A percentile compares a stretch with the other conserved stretches of the same genome.
Evolutionary conservation across 768 basidiomycete species (phyloP).

Genomic region (Mrakia blollopis): DNA sequence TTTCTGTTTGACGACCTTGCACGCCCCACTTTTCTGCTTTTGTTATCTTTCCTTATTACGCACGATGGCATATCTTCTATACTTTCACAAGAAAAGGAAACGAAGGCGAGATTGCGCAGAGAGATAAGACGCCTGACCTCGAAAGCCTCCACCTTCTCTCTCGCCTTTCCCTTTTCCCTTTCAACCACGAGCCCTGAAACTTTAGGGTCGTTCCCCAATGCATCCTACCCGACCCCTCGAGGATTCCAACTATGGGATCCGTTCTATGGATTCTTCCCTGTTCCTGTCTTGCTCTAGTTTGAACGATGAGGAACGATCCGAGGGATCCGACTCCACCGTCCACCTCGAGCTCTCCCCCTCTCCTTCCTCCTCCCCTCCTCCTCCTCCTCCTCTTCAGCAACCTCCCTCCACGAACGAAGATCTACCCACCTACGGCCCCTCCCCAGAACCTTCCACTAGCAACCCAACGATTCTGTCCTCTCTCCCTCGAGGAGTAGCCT

Average conservation of each 20-base stretch:
- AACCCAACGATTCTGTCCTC: background rate
- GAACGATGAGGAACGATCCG: background rate
- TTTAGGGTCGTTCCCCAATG: background rate
- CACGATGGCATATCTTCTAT: no score
- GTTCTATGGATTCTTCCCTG: constrained; percentile 7
- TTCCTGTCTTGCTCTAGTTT: no score
- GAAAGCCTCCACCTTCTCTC: no score
- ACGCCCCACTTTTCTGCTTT: no score
- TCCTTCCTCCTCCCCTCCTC: background rate
- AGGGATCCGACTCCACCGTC: background rate
- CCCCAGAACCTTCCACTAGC: background rate
- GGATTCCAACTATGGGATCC: constrained; percentile 15
- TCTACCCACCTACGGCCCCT: background rate
- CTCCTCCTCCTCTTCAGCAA: background rate
- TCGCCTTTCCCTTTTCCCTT: background rate
- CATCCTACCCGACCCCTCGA: background rate
- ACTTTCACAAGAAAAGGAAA: no score
- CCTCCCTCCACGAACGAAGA: background rate
- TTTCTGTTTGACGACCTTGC: background rate
- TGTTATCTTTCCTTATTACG: no score
- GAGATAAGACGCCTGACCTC: no score
- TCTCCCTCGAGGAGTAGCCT: background rate
- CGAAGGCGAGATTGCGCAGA: no score
- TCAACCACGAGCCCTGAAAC: background rate
- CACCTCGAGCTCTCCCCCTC: background rate